Evolutionary conservation across 2,329 filamentous ascomycete genomes (phyloP).

Genomic region (Exophiala sp.): DNA sequence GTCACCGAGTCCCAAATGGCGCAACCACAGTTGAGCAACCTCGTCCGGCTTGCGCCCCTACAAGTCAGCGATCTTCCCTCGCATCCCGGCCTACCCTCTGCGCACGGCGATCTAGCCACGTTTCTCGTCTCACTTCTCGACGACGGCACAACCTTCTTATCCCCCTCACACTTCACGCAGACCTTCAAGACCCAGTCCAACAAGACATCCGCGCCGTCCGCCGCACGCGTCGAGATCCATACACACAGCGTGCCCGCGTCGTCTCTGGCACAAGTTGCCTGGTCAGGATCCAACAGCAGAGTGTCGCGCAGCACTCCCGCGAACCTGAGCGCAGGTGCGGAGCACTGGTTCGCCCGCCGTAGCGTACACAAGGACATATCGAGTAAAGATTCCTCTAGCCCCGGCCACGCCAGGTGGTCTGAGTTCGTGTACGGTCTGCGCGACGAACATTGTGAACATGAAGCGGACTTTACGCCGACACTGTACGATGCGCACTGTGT

Average conservation of each 20-base stretch:
- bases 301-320: constrained; percentile 15
- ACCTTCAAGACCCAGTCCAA: constrained; percentile 23
- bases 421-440: constrained; percentile 39
- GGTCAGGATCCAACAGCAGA: constrained; percentile 3
- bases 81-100: constrained; percentile 20
- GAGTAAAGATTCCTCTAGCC: constrained; percentile 22
- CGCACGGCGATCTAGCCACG: constrained; percentile 12
- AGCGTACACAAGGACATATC: constrained; percentile 34
- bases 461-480: constrained; percentile 41
- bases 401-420: constrained; percentile 37
- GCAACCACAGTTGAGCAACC: constrained; percentile 16
- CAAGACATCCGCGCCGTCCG: constrained; percentile 23
- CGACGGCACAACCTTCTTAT: constrained; percentile 25
- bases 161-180: constrained; percentile 15
- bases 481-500: constrained; percentile 31
- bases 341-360: constrained; percentile 42
- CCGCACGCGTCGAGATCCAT: constrained; percentile 24
- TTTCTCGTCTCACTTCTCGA: constrained; percentile 25
- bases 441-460: constrained; percentile 39
- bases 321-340: constrained; percentile 20
- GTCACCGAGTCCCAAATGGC: constrained; percentile 4
- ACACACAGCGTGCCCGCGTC: constrained; percentile 14
- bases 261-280: constrained; percentile 17
- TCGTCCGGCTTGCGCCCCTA: constrained; percentile 26
- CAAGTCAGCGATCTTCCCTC: constrained; percentile 22